phyloP scores from a whole-genome alignment of 148 eudicot species.

The Rhododendron mucronatum region DNA sequence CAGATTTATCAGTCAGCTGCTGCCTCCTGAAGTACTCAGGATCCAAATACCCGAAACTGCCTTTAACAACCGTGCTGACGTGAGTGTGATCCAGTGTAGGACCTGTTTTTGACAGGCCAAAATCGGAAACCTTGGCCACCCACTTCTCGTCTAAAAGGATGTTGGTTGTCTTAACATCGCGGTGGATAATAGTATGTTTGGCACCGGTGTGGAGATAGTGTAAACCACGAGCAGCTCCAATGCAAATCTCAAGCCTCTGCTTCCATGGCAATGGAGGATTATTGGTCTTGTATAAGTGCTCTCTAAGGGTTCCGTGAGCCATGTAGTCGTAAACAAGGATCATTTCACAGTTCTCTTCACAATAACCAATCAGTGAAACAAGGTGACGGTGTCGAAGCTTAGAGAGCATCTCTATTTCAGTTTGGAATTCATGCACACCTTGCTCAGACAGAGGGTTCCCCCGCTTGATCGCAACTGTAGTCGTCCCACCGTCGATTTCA shows the following conservation, averaged over 20 bases:
- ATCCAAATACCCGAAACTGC: conserved; percentile 91
- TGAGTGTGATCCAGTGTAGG: conserved; percentile 91
- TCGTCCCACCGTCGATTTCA: conserved; percentile 66
- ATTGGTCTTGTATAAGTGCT: conserved; percentile 90
- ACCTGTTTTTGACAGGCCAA: conserved; percentile 90
- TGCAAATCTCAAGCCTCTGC: conserved; percentile 91
- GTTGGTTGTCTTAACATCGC: conserved; percentile 96
- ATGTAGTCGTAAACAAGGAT: conserved; percentile 91
- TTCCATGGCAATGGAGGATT: conserved; percentile 95
- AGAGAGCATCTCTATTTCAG: conserved; percentile 96
- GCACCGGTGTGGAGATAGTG: conserved; percentile 98
- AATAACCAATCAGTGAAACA: conserved; percentile 87
- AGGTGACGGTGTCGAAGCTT: conserved; percentile 95
- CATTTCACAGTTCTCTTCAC: conserved; percentile 94
- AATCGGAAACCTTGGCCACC: conserved; percentile 97
- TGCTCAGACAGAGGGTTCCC: conserved; percentile 86
- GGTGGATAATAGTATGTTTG: conserved; percentile 88
- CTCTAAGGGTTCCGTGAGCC: conserved; percentile 91
- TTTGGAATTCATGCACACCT: conserved; percentile 90
- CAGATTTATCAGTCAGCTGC: conserved; percentile 88
- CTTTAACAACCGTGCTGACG: conserved; percentile 93
- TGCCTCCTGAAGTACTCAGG: conserved; percentile 96
- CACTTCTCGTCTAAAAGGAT: conserved; percentile 87
- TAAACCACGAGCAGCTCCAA: conserved; percentile 90
- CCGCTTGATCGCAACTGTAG: conserved; percentile 85